phyloP scores from a whole-genome alignment of 73 alveolate genomes.

The Symbiodinium natans region DNA sequence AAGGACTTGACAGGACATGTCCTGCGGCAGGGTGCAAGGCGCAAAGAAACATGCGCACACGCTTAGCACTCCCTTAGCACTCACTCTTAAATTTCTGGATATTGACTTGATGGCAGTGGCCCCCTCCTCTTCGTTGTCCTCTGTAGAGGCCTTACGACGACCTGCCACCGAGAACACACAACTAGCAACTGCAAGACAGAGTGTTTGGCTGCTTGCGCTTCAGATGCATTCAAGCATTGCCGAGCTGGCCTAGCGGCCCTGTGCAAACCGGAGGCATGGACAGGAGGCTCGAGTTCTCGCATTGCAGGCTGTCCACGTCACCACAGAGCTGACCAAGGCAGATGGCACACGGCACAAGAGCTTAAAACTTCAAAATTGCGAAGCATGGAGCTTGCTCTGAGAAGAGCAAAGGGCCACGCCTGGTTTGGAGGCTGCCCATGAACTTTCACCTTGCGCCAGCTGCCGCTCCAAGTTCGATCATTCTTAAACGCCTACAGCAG shows the following conservation, averaged over 20 bases:
- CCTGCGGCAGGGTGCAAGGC: neutral
- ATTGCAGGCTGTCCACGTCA: conserved; percentile 13
- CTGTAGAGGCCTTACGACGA: conserved; percentile 5
- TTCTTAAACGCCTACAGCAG: no score
- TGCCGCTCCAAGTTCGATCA: no score
- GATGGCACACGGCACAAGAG: neutral
- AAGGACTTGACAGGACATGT: neutral
- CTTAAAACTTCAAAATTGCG: no score
- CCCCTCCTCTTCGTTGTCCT: neutral
- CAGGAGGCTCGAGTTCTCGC: conserved; percentile 16
- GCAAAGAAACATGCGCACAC: no score
- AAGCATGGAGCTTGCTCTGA: no score
- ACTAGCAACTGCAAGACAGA: no score
- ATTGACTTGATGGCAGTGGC: neutral
- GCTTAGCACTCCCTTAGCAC: no score
- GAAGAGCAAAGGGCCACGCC: no score
- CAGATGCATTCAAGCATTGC: neutral
- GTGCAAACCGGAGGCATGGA: neutral
- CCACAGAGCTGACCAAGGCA: neutral
- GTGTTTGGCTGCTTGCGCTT: no score
- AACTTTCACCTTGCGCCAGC: neutral
- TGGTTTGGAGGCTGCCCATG: neutral
- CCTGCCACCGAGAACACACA: neutral
- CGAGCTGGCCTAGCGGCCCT: no score
- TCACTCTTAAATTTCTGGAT: no score